Evolutionary conservation across 257 asterid genomes (phyloP), one percentile per base, ranked within the genome.

Genomic region (Thymus mandschuricus): DNA sequence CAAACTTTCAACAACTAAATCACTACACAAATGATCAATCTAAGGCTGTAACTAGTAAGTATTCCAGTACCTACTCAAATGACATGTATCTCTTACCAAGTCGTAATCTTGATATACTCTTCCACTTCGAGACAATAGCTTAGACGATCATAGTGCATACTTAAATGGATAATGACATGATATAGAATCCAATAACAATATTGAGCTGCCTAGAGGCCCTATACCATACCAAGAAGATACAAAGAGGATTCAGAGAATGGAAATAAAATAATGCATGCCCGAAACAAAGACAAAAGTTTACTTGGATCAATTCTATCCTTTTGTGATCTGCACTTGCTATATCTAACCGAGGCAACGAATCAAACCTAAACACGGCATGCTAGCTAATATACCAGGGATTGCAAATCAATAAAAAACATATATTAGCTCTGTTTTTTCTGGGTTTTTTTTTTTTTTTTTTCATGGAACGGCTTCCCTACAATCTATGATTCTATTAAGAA

Each of bases 401-500:
- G 46, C 8, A 8, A 51, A 46, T 72, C 49, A 57, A 30, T 34
- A 38, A 40, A 13, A 73, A 27, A 54, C 49, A 10, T 4, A 44
- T n/a, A 8, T 54, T 15, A 77, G 33, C 70, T 41, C 10, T 48
- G 48, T 55, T 50, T 57, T 57, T 9, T 10, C 35, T 69, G 30
- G 2, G 2, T 10, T 57, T 1, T 66, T 66, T 12, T 8, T 1
- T 66, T 66, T 12, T 8, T 66, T 70, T 28, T 64, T 50, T 51
- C 73, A 51, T 62, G 21, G 52, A 70, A 57, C 13, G 7, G 6
- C 56, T 1, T 73, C 35, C 29, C 35, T 30, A 55, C 56, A 54
- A 81, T 58, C 69, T 43, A 64, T 15, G 63, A 69, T 52, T 21
- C 21, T 21, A 68, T 34, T 27, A 35, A 66, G 69, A 75, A 29